Conservation (phyloP, 177 flowering plant genomes). For the Tripterygium wilfordii region DNA sequence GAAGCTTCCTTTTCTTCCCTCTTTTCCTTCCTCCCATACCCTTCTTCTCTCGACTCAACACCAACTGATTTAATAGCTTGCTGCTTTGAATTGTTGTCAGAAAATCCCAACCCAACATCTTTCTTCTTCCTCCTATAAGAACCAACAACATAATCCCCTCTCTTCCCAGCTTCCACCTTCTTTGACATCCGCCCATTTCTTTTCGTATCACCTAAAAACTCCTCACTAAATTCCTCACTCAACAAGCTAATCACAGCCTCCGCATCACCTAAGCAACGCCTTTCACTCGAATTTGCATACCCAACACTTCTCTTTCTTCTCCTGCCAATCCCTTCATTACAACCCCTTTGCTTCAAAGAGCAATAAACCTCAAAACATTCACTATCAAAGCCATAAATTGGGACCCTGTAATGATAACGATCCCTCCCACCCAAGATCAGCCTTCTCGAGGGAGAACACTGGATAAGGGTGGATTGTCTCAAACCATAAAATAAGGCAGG, state of each 20-base stretch:
- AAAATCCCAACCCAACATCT: constrained; percentile 17
- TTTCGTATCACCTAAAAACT: constrained; percentile 18
- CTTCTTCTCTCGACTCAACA: constrained; percentile 16
- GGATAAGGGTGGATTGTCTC: constrained; percentile 69
- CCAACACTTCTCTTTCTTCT: constrained; percentile 26
- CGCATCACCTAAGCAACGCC: constrained; percentile 23
- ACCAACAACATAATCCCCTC: constrained; percentile 18
- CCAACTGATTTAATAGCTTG: constrained; percentile 11
- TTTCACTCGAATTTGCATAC: constrained; percentile 24
- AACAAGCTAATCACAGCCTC: constrained; percentile 70
- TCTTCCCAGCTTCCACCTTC: constrained; percentile 24
- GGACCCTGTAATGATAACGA: constrained; percentile 22
- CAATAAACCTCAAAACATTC: constrained; percentile 26
- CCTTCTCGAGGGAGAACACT: constrained; percentile 48
- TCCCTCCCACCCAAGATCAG: constrained; percentile 31
- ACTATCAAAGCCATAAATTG: constrained; percentile 19
- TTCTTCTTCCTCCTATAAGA: constrained; percentile 20
- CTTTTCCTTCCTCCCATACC: constrained; percentile 14
- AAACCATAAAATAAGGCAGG: constrained; percentile 50
- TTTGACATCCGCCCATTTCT: constrained; percentile 14
- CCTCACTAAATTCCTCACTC: constrained; percentile 44
- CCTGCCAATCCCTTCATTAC: constrained; percentile 17
- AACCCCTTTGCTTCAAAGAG: constrained; percentile 21
- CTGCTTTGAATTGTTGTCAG: constrained; percentile 18
- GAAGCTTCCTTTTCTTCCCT: constrained; percentile 5